These are phyloP conservation scores for Exophiala xenobiotica DNA, from an alignment of 2,329 filamentous ascomycete species.

Conservation along the genomic window DNA sequence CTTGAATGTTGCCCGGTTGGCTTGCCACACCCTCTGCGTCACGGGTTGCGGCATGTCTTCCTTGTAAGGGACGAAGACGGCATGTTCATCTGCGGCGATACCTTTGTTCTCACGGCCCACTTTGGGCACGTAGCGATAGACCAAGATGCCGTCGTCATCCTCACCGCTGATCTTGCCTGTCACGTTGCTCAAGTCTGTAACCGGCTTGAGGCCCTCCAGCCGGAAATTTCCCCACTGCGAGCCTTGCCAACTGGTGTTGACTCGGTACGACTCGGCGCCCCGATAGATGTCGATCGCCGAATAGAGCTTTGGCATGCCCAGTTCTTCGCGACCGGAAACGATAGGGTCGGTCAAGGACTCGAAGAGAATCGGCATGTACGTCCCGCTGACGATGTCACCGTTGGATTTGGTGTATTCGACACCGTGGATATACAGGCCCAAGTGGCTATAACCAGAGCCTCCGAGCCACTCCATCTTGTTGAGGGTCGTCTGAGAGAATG, in stretches of 20 bases:
- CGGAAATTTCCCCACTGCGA: slow-evolving; percentile 43
- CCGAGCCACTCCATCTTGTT: slow-evolving; percentile 61
- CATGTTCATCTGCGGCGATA: slow-evolving; percentile 56
- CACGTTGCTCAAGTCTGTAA: slow-evolving; percentile 1
- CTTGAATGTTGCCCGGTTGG: slow-evolving; percentile 46
- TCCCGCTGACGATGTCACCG: slow-evolving; percentile 50
- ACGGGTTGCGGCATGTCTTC: slow-evolving; percentile 32
- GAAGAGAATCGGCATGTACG: slow-evolving; percentile 59
- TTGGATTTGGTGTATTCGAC: slow-evolving; percentile 56
- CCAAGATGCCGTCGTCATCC: slow-evolving; percentile 51
- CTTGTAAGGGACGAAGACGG: slow-evolving; percentile 42
- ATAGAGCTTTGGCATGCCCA: slow-evolving; percentile 62
- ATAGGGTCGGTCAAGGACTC: slow-evolving; percentile 62
- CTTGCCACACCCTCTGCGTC: slow-evolving; percentile 39
- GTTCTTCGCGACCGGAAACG: slow-evolving; percentile 58
- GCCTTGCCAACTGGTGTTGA: slow-evolving; percentile 46
- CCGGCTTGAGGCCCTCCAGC: slow-evolving; percentile 37
- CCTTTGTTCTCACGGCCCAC: slow-evolving; percentile 51
- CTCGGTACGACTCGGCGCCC: slow-evolving; percentile 37
- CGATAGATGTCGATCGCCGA: slow-evolving; percentile 50
- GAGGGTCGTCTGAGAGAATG: slow-evolving; percentile 44
- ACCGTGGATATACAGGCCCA: slow-evolving; percentile 63
- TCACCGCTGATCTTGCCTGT: slow-evolving; percentile 23
- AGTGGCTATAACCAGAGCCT: slow-evolving; percentile 57
- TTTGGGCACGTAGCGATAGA: slow-evolving; percentile 58